phyloP scores from a whole-genome alignment of 306 rosid species.

The Erythrophleum fordii region DNA sequence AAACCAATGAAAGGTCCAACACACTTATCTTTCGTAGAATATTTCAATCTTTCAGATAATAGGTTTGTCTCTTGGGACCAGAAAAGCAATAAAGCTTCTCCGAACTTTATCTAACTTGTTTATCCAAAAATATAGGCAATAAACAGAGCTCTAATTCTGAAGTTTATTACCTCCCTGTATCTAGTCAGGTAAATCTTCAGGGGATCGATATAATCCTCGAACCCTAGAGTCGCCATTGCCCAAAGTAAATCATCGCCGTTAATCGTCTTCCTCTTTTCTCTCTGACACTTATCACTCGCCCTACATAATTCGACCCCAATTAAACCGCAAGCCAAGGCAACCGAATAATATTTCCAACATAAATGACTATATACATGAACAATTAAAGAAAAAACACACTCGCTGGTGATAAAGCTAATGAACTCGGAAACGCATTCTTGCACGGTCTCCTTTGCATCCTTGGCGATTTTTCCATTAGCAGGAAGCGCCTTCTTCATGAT shows the following conservation, averaged over 20 bases:
- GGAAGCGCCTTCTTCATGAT: constrained; percentile 99
- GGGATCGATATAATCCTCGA: constrained; percentile 94
- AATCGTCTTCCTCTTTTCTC: constrained; percentile 96
- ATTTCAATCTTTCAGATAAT: neutral
- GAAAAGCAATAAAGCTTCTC: constrained; percentile 2
- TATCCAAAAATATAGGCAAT: neutral
- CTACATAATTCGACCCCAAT: constrained; percentile 46
- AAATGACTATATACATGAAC: neutral
- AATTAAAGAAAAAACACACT: constrained; percentile 46
- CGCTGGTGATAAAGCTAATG: constrained; percentile 97
- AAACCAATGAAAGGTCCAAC: constrained; percentile 20
- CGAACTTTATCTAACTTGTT: neutral
- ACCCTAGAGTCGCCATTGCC: constrained; percentile 97
- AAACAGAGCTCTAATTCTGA: neutral
- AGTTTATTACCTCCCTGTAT: constrained; percentile 79
- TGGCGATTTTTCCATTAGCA: constrained; percentile 90
- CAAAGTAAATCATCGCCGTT: constrained; percentile 98
- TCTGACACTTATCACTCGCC: constrained; percentile 99
- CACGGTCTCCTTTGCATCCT: constrained; percentile 96
- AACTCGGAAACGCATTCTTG: constrained; percentile 98
- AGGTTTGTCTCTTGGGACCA: constrained; percentile 19
- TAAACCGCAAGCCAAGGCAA: neutral
- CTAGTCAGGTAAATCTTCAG: constrained; percentile 78
- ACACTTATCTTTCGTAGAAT: neutral
- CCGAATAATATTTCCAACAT: neutral